Percentiles rank a stretch among this genome's conserved stretches.
Evolutionary conservation across 805 yeast species (phyloP).

Genomic region (Kodamaea laetipori): DNA sequence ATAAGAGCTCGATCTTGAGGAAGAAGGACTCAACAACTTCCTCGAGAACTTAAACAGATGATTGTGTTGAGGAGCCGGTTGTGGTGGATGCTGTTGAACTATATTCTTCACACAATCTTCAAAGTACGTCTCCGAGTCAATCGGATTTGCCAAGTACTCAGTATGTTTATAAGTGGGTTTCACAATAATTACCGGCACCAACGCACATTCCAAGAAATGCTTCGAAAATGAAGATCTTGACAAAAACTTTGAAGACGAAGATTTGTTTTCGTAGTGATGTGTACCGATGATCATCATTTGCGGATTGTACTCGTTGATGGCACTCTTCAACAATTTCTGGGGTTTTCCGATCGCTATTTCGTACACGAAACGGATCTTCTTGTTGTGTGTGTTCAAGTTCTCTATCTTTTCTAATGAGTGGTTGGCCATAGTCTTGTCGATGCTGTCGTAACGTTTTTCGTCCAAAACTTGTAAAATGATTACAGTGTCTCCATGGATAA

Average conservation of each 20-base stretch:
- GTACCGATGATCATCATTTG: constrained; percentile 50
- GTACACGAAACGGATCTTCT: constrained; percentile 40
- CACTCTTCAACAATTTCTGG: constrained; percentile 38
- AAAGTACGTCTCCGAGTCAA: constrained; percentile 39
- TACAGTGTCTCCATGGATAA: constrained; percentile 45
- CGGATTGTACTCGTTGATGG: constrained; percentile 45
- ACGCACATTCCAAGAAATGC: constrained; percentile 44
- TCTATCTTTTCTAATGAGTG: constrained; percentile 33
- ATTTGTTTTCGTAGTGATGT: constrained; percentile 30
- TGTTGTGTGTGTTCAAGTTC: constrained; percentile 34
- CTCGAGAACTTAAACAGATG: constrained; percentile 5
- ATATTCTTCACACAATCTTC: constrained; percentile 34
- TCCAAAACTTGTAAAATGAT: constrained; percentile 44
- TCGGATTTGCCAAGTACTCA: constrained; percentile 32
- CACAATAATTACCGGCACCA: constrained; percentile 47
- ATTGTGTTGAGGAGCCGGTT: not conserved
- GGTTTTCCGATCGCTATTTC: constrained; percentile 47
- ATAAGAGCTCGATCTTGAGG: constrained; percentile 11
- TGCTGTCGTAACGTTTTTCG: constrained; percentile 29
- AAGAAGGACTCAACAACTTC: constrained; percentile 11
- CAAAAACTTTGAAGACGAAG: constrained; percentile 27
- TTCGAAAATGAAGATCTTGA: constrained; percentile 40
- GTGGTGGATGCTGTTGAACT: constrained; percentile 17
- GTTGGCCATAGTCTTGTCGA: constrained; percentile 35
- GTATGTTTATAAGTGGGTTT: constrained; percentile 39